Base-by-base conservation (phyloP, 441 rosid genomes). In the Eugenia klotzschiana region DNA sequence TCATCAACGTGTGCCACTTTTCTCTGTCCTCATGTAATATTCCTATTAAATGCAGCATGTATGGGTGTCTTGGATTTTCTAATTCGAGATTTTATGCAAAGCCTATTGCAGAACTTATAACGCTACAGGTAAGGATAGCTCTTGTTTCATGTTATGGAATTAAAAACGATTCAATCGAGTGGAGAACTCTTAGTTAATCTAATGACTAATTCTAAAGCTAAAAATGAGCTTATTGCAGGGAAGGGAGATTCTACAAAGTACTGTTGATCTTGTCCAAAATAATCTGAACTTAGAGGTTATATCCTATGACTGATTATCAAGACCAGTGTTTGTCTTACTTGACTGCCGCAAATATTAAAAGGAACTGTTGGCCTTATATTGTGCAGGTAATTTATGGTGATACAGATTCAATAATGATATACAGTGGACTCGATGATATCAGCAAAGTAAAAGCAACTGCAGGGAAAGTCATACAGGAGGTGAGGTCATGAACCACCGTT, bases 41-140 rank as follows among this genome's bases (percentile, higher is more conserved):
- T 80, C 79, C 79, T 77, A 51, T 43, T 33, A 33, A 33, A 13
- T 86, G 89, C 96, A 95, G 99, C 90, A 94, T 97, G 98, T 95
- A 97, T 89, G 98, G 98, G 90, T 97, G 98, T 91, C 98, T 97
- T 87, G 99, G 99, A 83, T 97, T 94, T 89, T 92, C 98, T 85
- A 94, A 95, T 88, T 97, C 98, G 69, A 92, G 99, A 91, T 97
- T 97, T 89, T 97, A 97, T 81, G 99, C 99, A 81, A 95, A 95
- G 89, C 98, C 98, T 89, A 92, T 95, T 80, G 98, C 99, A 43
- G 98, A 97, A 89, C 95, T 97, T 86, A 92, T 95, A 82, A 97
- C 99, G 20, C 91, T 91, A 87, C 98, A 94, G 86, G 99, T 93
- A 91, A 87, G 91, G 85, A 80, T 69, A 81, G 72, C 53, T 81